phyloP scores from a whole-genome alignment of 257 asterid species.

The Solanum lycopersicoides region DNA sequence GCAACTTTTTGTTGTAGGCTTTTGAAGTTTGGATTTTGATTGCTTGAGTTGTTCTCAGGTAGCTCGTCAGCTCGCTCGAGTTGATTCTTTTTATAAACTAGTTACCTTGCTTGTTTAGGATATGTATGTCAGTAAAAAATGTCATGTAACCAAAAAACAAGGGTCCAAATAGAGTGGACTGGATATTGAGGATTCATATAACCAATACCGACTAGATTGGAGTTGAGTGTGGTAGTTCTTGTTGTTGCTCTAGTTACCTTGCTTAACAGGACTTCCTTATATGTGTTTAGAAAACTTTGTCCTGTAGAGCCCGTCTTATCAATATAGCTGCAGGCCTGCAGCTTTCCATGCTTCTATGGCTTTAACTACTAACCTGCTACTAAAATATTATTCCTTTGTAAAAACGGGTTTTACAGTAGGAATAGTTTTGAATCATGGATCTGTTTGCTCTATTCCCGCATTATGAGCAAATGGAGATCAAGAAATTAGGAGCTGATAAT shows the following conservation, averaged over 20 bases:
- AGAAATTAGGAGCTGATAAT: neutral
- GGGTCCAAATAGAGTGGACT: neutral
- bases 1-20: neutral
- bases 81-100: neutral
- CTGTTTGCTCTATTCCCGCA: neutral
- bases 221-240: neutral
- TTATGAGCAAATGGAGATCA: neutral
- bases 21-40: neutral
- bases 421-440: neutral
- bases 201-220: neutral
- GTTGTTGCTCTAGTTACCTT: neutral
- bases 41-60: neutral
- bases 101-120: neutral
- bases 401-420: neutral
- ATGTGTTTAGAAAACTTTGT: neutral
- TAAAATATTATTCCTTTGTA: neutral
- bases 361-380: neutral
- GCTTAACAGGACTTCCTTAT: neutral
- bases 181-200: neutral
- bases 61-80: neutral
- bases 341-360: neutral
- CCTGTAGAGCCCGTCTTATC: neutral
- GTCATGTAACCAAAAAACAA: neutral
- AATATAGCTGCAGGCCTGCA: neutral
- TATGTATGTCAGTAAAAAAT: neutral